A percentile compares a stretch with the other conserved stretches of the same genome.
These are phyloP conservation scores for Botrytis squamosa DNA, from an alignment of 2,329 filamentous ascomycete species.

Conservation along the genomic window DNA sequence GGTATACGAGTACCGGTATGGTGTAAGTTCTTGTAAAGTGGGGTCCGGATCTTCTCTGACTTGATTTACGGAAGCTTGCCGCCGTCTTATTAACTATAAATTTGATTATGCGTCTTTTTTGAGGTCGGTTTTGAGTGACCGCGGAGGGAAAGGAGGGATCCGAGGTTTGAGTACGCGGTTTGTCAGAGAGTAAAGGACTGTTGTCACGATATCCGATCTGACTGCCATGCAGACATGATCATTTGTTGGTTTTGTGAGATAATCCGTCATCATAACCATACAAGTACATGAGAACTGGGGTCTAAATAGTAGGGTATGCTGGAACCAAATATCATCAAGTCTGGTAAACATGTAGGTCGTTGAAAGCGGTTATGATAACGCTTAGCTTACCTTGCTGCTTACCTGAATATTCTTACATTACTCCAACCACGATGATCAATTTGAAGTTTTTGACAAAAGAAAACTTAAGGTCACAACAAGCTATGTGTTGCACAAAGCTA, in stretches of 20 bases:
- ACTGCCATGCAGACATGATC: not conserved
- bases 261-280: not conserved
- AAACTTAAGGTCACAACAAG: not conserved
- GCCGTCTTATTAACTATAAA: not conserved
- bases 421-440: not conserved
- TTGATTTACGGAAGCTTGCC: slow-evolving; percentile 11
- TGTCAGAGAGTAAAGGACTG: not conserved
- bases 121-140: not conserved
- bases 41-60: slow-evolving; percentile 16
- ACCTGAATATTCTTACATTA: not conserved
- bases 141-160: not conserved
- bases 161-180: not conserved
- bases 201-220: slow-evolving; percentile 7
- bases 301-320: not conserved
- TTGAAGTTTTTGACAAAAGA: not conserved
- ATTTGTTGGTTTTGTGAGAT: slow-evolving; percentile 9
- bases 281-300: not conserved
- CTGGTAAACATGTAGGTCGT: slow-evolving; percentile 14
- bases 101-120: not conserved
- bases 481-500: slow-evolving; percentile 17
- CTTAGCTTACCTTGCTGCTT: not conserved
- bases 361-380: slow-evolving; percentile 3
- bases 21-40: slow-evolving; percentile 7
- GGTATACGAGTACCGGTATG: not conserved
- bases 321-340: slow-evolving; percentile 8